Evolutionary conservation across 441 rosid genomes (phyloP).

Genomic region (Populus hybrid): DNA sequence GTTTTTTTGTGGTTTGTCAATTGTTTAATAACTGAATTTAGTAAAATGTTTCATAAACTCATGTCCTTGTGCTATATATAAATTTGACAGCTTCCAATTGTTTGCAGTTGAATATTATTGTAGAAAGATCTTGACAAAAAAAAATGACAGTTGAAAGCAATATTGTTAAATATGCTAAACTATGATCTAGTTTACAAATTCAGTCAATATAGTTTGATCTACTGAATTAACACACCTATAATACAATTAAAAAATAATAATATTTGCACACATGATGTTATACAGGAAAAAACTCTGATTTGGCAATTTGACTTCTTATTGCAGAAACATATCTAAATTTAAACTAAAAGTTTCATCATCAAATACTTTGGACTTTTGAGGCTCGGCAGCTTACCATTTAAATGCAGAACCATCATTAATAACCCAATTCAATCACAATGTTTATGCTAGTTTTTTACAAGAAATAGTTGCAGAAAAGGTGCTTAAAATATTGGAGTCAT

Average conservation of each 20-base stretch:
- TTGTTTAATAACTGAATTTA: slow-evolving; percentile 60
- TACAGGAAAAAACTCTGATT: neutral
- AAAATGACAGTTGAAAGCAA: neutral
- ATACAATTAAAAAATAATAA: too few species aligned
- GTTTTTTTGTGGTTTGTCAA: neutral
- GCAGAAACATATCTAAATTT: neutral
- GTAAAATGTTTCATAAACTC: slow-evolving; percentile 98
- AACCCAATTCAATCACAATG: too few species aligned
- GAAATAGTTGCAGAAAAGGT: too few species aligned
- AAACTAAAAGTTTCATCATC: too few species aligned
- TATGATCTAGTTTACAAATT: neutral
- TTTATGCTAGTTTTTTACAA: too few species aligned
- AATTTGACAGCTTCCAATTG: slow-evolving; percentile 99
- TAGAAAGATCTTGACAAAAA: neutral
- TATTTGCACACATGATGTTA: too few species aligned
- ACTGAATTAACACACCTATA: too few species aligned
- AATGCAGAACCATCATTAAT: too few species aligned
- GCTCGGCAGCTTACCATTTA: too few species aligned
- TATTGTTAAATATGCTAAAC: neutral
- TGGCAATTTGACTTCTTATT: neutral
- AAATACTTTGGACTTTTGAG: too few species aligned
- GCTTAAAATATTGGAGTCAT: too few species aligned
- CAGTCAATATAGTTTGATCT: neutral
- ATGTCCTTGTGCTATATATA: slow-evolving; percentile 85
- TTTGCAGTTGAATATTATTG: slow-evolving; percentile 54